Conservation (phyloP, 2,329 filamentous ascomycete species). For the Diaporthe nobilis region DNA sequence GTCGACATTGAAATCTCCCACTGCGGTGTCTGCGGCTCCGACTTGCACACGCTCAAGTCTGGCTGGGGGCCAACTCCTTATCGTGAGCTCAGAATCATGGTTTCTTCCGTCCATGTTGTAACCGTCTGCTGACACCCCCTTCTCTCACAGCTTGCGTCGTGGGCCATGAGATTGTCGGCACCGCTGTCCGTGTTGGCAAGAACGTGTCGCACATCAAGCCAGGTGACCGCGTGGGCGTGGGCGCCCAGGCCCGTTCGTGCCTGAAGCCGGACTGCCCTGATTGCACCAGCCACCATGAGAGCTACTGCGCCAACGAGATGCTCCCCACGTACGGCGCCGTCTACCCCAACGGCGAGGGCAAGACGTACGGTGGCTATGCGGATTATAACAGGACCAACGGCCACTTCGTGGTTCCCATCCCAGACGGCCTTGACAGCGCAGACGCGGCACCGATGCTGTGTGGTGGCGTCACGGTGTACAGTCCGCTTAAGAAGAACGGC, state of each 20-base stretch:
- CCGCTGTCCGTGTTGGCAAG: constrained; percentile 64
- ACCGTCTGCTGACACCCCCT: not conserved
- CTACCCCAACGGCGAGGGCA: constrained; percentile 65
- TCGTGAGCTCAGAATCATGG: constrained; percentile 48
- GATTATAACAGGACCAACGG: constrained; percentile 51
- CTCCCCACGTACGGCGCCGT: constrained; percentile 67
- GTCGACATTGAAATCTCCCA: constrained; percentile 73
- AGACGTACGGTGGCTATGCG: constrained; percentile 70
- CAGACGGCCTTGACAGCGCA: constrained; percentile 56
- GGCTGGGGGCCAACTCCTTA: constrained; percentile 61
- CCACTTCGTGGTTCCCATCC: constrained; percentile 63
- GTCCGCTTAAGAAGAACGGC: constrained; percentile 72
- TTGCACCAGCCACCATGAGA: constrained; percentile 53
- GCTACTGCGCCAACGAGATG: constrained; percentile 54
- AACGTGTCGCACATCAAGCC: constrained; percentile 62
- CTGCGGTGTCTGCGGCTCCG: constrained; percentile 73
- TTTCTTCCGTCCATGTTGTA: not conserved
- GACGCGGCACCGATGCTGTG: constrained; percentile 75
- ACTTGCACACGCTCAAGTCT: constrained; percentile 68
- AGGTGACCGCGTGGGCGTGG: constrained; percentile 73
- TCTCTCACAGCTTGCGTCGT: constrained; percentile 59
- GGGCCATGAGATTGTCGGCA: constrained; percentile 74
- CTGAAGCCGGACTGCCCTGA: constrained; percentile 58
- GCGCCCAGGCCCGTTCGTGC: constrained; percentile 70
- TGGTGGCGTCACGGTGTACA: constrained; percentile 76